Evolutionary conservation across 352 stramenopile species (phyloP).

Genomic region (Nothophytophthora sp.): DNA sequence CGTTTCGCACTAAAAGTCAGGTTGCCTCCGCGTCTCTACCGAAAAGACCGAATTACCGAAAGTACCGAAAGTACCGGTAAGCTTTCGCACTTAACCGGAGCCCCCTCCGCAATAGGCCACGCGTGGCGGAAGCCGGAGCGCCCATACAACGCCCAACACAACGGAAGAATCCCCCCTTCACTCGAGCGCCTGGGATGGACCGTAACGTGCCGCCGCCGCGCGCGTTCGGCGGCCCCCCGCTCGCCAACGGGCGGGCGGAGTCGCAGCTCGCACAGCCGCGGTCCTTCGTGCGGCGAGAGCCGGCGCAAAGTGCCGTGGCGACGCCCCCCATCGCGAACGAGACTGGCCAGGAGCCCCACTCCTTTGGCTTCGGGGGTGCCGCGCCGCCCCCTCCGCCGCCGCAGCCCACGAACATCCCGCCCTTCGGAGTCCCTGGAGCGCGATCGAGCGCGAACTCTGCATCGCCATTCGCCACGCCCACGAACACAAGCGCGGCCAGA

Average conservation of each 20-base stretch:
- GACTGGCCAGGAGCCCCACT: slow-evolving; percentile 4
- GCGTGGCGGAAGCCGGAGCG: too few relatives aligned
- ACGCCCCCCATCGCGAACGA: not conserved
- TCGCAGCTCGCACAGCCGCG: slow-evolving; percentile 1
- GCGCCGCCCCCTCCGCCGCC: slow-evolving; percentile 6
- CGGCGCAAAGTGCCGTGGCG: not conserved
- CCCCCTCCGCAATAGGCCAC: too few relatives aligned
- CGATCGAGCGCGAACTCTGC: slow-evolving; percentile 9
- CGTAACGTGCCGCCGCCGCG: slow-evolving; percentile 23
- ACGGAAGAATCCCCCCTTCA: too few relatives aligned
- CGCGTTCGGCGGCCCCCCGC: slow-evolving; percentile 13
- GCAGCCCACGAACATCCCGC: slow-evolving; percentile 4
- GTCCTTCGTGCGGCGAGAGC: slow-evolving; percentile 7
- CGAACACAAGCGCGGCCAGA: slow-evolving; percentile 9
- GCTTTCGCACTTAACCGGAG: too few relatives aligned
- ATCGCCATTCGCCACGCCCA: slow-evolving; percentile 12
- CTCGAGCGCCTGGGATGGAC: slow-evolving; percentile 18
- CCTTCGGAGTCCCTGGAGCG: slow-evolving; percentile 14
- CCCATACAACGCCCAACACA: too few relatives aligned
- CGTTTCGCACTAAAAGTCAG: too few relatives aligned
- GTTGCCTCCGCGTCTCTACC: too few relatives aligned
- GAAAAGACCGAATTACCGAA: too few relatives aligned
- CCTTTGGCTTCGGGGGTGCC: not conserved
- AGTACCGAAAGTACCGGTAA: too few relatives aligned
- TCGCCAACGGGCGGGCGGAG: slow-evolving; percentile 1